Percentiles rank a stretch among this genome's conserved stretches.
phyloP scores from a whole-genome alignment of 1,284 basidiomycete species.

The Ceratobasidium sp. region DNA sequence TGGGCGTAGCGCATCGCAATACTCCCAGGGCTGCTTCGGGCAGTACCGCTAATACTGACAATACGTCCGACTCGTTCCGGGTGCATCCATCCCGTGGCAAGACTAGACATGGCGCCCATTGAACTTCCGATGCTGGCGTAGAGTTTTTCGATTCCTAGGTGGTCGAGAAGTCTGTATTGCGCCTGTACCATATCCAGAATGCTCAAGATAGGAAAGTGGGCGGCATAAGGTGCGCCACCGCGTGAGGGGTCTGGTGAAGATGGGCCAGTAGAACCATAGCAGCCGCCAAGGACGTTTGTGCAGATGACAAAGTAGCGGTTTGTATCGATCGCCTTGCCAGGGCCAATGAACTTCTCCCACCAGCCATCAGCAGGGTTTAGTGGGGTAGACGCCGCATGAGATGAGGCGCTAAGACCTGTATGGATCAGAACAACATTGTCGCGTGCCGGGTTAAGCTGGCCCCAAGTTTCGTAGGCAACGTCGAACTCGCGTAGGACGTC shows the following conservation, averaged over 20 bases:
- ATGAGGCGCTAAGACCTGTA: conserved; percentile 94
- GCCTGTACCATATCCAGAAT: conserved; percentile 98
- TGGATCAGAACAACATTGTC: conserved; percentile 98
- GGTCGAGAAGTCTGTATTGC: conserved; percentile 89
- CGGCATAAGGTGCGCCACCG: conserved; percentile 77
- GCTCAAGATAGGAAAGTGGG: conserved; percentile 90
- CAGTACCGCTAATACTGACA: conserved; percentile 94
- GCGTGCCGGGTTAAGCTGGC: conserved; percentile 78
- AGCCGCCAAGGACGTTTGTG: conserved; percentile 97
- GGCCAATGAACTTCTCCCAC: conserved; percentile 99
- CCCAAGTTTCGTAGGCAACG: conserved; percentile 99
- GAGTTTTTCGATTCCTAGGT: conserved; percentile 84
- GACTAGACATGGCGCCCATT: conserved; percentile 98
- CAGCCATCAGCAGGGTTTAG: conserved; percentile 89
- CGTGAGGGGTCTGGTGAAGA: conserved; percentile 78
- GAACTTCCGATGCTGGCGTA: conserved; percentile 94
- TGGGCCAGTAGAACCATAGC: conserved; percentile 97
- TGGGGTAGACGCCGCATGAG: conserved; percentile 89
- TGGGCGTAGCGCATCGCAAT: conserved; percentile 98
- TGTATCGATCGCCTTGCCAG: conserved; percentile 93
- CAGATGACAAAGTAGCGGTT: conserved; percentile 89
- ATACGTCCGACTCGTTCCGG: conserved; percentile 90
- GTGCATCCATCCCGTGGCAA: conserved; percentile 94
- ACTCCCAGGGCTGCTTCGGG: conserved; percentile 88
- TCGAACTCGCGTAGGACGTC: conserved; percentile 81